Conservation (phyloP, 2,329 filamentous ascomycete species). For the Trichoderma lentiforme region DNA sequence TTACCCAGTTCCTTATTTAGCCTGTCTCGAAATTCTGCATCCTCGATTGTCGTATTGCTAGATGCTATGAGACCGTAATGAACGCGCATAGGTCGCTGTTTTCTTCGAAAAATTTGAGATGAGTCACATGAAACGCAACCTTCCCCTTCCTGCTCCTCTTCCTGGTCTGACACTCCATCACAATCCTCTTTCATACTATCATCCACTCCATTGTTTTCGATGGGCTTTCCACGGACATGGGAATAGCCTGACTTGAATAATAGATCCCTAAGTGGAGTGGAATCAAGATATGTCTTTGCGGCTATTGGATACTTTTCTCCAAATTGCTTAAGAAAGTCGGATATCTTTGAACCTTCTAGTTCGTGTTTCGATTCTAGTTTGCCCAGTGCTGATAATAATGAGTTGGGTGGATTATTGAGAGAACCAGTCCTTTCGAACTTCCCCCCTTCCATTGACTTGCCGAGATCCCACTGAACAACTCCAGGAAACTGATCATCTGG, state of each 20-base stretch:
- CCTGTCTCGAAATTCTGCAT: not conserved
- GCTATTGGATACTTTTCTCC: not conserved
- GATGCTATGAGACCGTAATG: slow-evolving; percentile 3
- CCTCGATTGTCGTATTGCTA: not conserved
- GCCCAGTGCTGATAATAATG: not conserved
- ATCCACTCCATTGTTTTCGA: not conserved
- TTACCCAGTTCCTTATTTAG: not conserved
- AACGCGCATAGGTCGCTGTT: not conserved
- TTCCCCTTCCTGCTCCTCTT: not conserved
- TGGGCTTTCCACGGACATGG: fast-evolving
- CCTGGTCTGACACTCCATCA: too few species aligned
- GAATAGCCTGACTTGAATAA: not conserved
- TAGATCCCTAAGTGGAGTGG: not conserved
- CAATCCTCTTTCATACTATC: not conserved
- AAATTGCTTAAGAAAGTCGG: not conserved
- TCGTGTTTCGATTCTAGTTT: not conserved
- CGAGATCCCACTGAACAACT: not conserved
- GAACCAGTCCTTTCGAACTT: not conserved
- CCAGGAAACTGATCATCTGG: not conserved
- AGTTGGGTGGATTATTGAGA: not conserved
- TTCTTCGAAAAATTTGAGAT: not conserved
- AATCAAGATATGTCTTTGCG: not conserved
- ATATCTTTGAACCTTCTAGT: not conserved
- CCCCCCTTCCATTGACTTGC: not conserved
- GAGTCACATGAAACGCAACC: not conserved